Percentiles rank a stretch among this genome's conserved stretches.
phyloP scores from a whole-genome alignment of 139 green algal genomes.

The Prasinococcaceae sp. region DNA sequence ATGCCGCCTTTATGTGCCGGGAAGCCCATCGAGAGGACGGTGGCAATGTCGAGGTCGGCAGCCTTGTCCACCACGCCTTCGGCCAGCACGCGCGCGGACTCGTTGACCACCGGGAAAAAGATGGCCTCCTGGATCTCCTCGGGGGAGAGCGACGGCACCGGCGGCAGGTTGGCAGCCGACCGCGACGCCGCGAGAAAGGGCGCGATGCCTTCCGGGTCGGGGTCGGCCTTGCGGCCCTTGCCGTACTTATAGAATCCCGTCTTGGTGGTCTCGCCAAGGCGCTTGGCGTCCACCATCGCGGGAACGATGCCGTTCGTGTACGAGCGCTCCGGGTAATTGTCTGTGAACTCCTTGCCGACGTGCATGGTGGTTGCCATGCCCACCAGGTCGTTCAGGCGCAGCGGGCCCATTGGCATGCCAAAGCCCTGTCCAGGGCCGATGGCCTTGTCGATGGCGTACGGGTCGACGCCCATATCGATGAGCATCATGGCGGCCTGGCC shows the following conservation, averaged over 20 bases:
- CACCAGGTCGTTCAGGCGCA: constrained; percentile 71
- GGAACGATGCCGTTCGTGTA: constrained; percentile 51
- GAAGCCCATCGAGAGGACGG: constrained; percentile 96
- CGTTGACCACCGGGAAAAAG: constrained; percentile 94
- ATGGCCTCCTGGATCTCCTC: constrained; percentile 93
- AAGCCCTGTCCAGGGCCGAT: constrained; percentile 63
- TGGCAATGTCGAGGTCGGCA: constrained; percentile 86
- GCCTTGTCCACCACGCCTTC: constrained; percentile 92
- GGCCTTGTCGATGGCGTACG: constrained; percentile 71
- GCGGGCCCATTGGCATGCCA: constrained; percentile 98
- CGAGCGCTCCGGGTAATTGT: constrained; percentile 67
- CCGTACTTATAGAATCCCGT: constrained; percentile 88
- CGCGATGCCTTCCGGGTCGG: constrained; percentile 50
- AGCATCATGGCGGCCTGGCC: constrained; percentile 84
- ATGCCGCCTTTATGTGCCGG: no score
- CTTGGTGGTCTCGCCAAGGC: constrained; percentile 84
- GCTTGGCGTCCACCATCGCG: constrained; percentile 57
- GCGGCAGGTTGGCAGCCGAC: constrained; percentile 20
- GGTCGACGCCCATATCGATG: constrained; percentile 71
- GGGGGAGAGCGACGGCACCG: constrained; percentile 19
- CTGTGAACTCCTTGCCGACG: constrained; percentile 84
- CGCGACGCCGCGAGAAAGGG: constrained; percentile 45
- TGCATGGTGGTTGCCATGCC: constrained; percentile 78
- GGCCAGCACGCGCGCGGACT: constrained; percentile 39
- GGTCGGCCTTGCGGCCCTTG: constrained; percentile 43